Conservation (phyloP, 2,329 filamentous ascomycete species). For the Acrocalymma vagum region DNA sequence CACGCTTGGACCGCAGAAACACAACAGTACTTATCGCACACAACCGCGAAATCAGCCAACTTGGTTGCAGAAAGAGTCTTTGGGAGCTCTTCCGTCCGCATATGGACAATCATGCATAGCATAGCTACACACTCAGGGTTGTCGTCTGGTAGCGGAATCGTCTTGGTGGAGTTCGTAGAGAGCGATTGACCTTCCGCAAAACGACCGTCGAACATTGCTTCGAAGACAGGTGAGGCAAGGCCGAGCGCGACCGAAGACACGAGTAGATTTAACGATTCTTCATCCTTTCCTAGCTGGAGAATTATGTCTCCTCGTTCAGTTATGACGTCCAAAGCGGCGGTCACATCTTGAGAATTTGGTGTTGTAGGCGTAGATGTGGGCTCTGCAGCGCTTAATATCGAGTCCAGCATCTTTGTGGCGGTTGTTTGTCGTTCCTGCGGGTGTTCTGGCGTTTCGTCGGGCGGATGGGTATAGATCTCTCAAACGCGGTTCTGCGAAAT, state of each 20-base stretch:
- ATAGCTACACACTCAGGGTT: conserved; percentile 10
- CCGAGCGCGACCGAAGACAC: conserved; percentile 15
- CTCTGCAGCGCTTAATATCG: too few relatives aligned
- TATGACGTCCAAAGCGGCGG: conserved; percentile 8
- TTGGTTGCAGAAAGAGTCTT: conserved; percentile 5
- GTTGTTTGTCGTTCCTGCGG: too few relatives aligned
- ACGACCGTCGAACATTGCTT: conserved; percentile 11
- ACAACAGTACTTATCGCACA: conserved; percentile 37
- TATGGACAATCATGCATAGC: conserved; percentile 14
- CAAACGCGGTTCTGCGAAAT: too few relatives aligned
- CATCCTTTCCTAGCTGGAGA: conserved; percentile 7
- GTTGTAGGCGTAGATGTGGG: too few relatives aligned
- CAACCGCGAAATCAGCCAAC: conserved; percentile 25
- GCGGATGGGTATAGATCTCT: too few relatives aligned
- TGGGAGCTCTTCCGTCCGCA: conserved; percentile 14
- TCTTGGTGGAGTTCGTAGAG: conserved; percentile 4
- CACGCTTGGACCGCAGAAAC: conserved; percentile 18
- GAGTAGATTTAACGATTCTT: background rate
- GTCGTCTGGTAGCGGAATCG: conserved; percentile 19
- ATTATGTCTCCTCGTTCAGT: conserved; percentile 16
- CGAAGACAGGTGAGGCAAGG: conserved; percentile 17
- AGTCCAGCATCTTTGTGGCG: too few relatives aligned
- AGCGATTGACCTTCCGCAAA: conserved; percentile 14
- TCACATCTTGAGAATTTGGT: conserved; percentile 1
- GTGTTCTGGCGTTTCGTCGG: too few relatives aligned